Evolutionary conservation across 1,139 yeast species (phyloP), one percentile per base, ranked within the genome.

Genomic region (Sugiyamaella novakii): DNA sequence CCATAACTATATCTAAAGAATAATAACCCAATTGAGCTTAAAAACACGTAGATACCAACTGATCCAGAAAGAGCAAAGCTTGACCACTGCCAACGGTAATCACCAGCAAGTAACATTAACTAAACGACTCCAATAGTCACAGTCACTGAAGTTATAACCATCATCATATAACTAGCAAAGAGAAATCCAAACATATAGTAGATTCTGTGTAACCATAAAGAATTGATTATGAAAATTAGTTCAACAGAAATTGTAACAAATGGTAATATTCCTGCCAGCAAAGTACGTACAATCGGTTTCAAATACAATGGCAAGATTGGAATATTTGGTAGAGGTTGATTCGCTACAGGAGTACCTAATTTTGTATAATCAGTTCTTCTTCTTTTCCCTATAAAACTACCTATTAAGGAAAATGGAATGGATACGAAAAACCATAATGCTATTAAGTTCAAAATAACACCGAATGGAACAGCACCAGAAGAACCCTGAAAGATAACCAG

Each of bases 11-110:
- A 77, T 59, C 68, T 63, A 44, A 64, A 60, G 33, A 61, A 36
- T 59, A 69, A 62, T 59, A 68, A 71, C 56, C 86, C 73, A 54
- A 89, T 73, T 2, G 97, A 83, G 68, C 91, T 95, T 48, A 87
- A 60, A 69, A 89, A 87, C 30, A 89, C 84, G 66, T 89, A 92
- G 49, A 84, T 61, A 0, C 95, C 77, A 68, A 95, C 84, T 24
- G 97, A 95, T 47, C 96, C 97, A 24, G 96, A 92, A 53, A 89
- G 78, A 60, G 84, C 78, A 61, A 89, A 76, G 8, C 96, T 81
- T 67, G 91, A 83, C 98, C 98, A 92, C 65, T 89, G 97, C 98
- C 98, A 92, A 67, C 83, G 81, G 74, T 94, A 89, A 68, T 92
- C 87, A 65, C 92, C 98, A 41, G 88, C 75, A 64, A 96, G 87